Percentiles rank a stretch among this genome's conserved stretches.
These are phyloP conservation scores for Penicillium angulare DNA, from an alignment of 495 filamentous ascomycete genomes.

Conservation along the genomic window DNA sequence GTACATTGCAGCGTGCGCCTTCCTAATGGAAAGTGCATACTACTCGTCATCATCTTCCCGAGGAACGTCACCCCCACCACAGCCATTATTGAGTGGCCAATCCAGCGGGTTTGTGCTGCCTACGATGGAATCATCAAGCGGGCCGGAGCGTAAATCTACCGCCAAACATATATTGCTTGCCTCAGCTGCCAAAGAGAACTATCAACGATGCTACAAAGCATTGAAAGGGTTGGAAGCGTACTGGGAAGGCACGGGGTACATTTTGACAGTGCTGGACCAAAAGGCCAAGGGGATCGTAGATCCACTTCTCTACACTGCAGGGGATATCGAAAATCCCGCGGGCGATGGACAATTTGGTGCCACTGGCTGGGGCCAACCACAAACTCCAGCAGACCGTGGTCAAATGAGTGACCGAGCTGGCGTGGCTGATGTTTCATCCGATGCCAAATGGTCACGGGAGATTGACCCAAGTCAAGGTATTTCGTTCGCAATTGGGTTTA, in stretches of 20 bases:
- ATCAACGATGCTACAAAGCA: constrained; percentile 78
- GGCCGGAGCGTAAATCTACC: constrained; percentile 47
- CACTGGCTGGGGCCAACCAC: constrained; percentile 41
- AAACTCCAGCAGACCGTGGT: constrained; percentile 24
- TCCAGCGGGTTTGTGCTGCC: constrained; percentile 45
- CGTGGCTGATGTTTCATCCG: constrained; percentile 24
- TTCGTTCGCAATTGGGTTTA: constrained; percentile 26
- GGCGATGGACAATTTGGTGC: constrained; percentile 41
- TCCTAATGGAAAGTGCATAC: constrained; percentile 73
- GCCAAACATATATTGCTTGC: constrained; percentile 71
- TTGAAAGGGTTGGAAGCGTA: constrained; percentile 72
- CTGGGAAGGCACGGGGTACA: constrained; percentile 85
- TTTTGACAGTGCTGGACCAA: constrained; percentile 80
- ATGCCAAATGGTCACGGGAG: constrained; percentile 41
- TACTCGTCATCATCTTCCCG: constrained; percentile 41
- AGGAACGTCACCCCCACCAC: constrained; percentile 27
- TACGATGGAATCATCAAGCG: constrained; percentile 31
- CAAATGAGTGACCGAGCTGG: constrained; percentile 25
- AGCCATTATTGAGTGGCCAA: constrained; percentile 36
- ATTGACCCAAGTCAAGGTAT: constrained; percentile 55
- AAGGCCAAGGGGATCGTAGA: constrained; percentile 82
- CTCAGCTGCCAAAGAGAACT: constrained; percentile 73
- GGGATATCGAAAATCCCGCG: constrained; percentile 69
- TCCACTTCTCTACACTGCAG: constrained; percentile 71
- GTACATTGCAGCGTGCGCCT: constrained; percentile 85